Base-by-base conservation (phyloP, 2,329 filamentous ascomycete genomes). In the Pseudogymnoascus sp. region DNA sequence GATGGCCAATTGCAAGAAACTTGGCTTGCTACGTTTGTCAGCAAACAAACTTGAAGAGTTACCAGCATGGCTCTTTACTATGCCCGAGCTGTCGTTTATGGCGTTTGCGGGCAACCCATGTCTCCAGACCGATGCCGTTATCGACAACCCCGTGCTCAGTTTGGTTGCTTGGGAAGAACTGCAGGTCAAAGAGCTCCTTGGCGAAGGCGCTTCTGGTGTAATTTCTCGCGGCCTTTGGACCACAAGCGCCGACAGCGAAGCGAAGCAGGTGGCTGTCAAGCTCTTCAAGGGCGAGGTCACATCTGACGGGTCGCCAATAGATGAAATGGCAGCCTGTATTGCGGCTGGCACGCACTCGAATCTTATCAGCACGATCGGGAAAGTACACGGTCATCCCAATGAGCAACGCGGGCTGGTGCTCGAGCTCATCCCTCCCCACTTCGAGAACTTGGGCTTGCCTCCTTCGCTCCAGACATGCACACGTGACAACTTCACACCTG, bases 51-150 rank as follows among this genome's bases (percentile, higher is more conserved):
- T 82, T 53, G 61, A 64, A 5, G 38, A 66, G 8, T 68, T 82
- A 16, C 79, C 79, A 2, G 19, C 62, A 8, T 81, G 79, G 78
- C 70, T 81, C 0, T 77, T 79, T 35, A 68, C 70, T 6, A 70
- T 82, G 62, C 79, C 79, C 1, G 75, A 77, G 65, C 71, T 82
- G 12, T 75, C 78, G 0, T 81, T 80, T 62, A 68, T 81, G 41
- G 78, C 78, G 12, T 79, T 80, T 64, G 78, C 78, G 5, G 78
- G 78, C 2, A 81, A 82, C 61, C 78, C 79, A 1, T 81, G 78
- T 66, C 66, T 66, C 40, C 68, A 67, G 16, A 59, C n/a, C 59
- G 64, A n/a, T 53, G 33, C 12, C 24, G 19, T 6, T 56, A 14
- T 8, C 31, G 66, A 65, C 37, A 69, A 67, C 43, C 68, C 65